A percentile compares a stretch with the other conserved stretches of the same genome.
phyloP scores from a whole-genome alignment of 2,329 filamentous ascomycete genomes.

The Colletotrichum liaoningense region DNA sequence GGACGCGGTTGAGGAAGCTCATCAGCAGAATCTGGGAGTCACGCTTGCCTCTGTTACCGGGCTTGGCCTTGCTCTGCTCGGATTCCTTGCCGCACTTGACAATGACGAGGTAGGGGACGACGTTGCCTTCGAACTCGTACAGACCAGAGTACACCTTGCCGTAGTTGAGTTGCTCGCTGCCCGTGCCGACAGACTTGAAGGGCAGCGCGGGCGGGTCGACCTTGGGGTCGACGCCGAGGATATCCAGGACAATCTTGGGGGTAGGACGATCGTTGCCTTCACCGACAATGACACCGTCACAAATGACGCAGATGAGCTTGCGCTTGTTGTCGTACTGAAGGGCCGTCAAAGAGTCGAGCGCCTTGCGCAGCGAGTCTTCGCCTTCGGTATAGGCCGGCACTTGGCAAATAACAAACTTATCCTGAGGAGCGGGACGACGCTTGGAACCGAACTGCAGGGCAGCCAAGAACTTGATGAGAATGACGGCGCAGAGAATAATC shows the following conservation, averaged over 20 bases:
- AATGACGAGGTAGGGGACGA: conserved; percentile 94
- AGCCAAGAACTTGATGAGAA: conserved; percentile 91
- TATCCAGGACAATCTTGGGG: conserved; percentile 96
- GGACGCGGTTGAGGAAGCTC: conserved; percentile 98
- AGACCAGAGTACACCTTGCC: conserved; percentile 98
- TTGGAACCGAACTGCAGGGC: conserved; percentile 95
- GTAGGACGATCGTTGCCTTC: conserved; percentile 96
- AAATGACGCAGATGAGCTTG: conserved; percentile 96
- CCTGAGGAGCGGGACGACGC: conserved; percentile 87
- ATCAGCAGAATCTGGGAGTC: conserved; percentile 99
- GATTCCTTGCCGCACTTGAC: conserved; percentile 98
- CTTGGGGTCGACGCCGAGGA: conserved; percentile 96
- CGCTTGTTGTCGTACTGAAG: conserved; percentile 98
- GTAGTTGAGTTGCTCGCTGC: conserved; percentile 95
- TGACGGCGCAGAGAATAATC: conserved; percentile 83
- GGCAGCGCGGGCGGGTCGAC: conserved; percentile 93
- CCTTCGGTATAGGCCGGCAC: conserved; percentile 98
- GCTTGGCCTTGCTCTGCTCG: conserved; percentile 90
- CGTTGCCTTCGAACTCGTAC: conserved; percentile 97
- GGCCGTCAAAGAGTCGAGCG: conserved; percentile 92
- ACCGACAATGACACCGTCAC: conserved; percentile 96
- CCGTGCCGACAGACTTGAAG: conserved; percentile 91
- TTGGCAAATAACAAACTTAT: conserved; percentile 99
- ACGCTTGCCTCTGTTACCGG: conserved; percentile 98
- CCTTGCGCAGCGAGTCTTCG: conserved; percentile 93